These are phyloP conservation scores for Fusarium sambucinum DNA, from an alignment of 2,329 filamentous ascomycete species.

Conservation along the genomic window DNA sequence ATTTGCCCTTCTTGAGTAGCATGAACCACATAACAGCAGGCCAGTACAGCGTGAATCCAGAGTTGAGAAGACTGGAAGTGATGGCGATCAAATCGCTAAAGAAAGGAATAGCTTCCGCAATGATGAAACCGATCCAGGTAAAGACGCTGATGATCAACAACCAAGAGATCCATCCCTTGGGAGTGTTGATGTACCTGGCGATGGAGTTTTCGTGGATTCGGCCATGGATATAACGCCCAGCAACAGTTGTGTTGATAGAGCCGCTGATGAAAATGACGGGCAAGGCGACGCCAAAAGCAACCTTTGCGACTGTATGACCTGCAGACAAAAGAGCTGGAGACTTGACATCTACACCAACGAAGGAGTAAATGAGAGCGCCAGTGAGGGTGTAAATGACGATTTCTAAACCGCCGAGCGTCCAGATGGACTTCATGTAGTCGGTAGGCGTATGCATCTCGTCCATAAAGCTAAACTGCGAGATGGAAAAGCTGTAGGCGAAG, in stretches of 20 bases:
- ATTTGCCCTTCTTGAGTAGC: conserved; percentile 47
- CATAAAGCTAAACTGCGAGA: conserved; percentile 61
- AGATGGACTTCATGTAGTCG: conserved; percentile 63
- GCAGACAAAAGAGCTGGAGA: conserved; percentile 75
- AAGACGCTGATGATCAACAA: conserved; percentile 65
- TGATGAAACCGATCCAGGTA: conserved; percentile 59
- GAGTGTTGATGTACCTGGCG: conserved; percentile 43
- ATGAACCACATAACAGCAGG: conserved; percentile 58
- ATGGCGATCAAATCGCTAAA: conserved; percentile 74
- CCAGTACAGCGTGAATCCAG: conserved; percentile 55
- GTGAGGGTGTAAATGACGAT: conserved; percentile 72
- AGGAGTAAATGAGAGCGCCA: conserved; percentile 74
- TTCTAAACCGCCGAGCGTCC: conserved; percentile 69
- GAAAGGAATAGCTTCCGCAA: conserved; percentile 77
- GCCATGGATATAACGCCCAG: conserved; percentile 54
- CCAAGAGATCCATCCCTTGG: conserved; percentile 63
- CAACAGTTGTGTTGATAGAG: conserved; percentile 67
- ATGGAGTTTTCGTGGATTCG: conserved; percentile 42
- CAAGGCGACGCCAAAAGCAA: conserved; percentile 62
- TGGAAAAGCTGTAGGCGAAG: conserved; percentile 70
- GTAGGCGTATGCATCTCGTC: conserved; percentile 59
- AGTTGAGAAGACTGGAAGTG: conserved; percentile 61
- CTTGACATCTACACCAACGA: conserved; percentile 68
- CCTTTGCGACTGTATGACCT: conserved; percentile 60
- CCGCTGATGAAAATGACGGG: conserved; percentile 78